Evolutionary conservation across 176 grass and related monocot genomes (phyloP), one percentile per base, ranked within the genome.

Genomic region (Aegilops longissima): DNA sequence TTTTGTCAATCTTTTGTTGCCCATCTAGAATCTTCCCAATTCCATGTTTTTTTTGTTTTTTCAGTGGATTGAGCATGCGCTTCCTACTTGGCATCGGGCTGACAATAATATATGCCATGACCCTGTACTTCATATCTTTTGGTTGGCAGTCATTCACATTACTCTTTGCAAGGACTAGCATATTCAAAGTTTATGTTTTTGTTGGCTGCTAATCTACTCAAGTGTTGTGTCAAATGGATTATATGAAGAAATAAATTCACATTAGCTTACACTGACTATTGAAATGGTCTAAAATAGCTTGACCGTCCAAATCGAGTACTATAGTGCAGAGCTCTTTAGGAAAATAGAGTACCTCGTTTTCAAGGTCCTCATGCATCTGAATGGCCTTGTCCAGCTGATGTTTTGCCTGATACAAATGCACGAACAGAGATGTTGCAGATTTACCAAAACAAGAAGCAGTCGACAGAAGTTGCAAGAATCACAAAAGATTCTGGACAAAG

Each of bases 331-430:
- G 38, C 35, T 45, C 40, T 72, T 24, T 9, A 42, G 68, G 14
- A 61, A 81, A 76, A 87, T 77, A 13, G 61, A 79, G 1, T 89
- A 93, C 94, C 94, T 93, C 94, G 18, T 83, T 89, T 91, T 93
- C 89, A 87, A 93, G 91, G 75, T 91, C 91, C 21, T 95, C 91
- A 0, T 65, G 91, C 85, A 86, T 91, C 70, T 86, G 89, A 83
- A 86, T 79, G 36, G 89, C 85, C 87, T 89, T 87, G 29, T 83
- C 89, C 82, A 95, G 85, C 58, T 91, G 94, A 12, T 87, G 81
- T 80, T 95, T 95, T 68, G 49, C 84, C 94, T 95, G 79, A 47
- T 84, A 74, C 23, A 71, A 8, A 67, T 5, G 25, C 13, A 70
- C 20, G 34, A 44, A 77, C 77, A 10, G 4, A 83, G 9, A 74